Base-by-base conservation (phyloP, 1,139 yeast genomes). In the Yamadazyma triangularis region DNA sequence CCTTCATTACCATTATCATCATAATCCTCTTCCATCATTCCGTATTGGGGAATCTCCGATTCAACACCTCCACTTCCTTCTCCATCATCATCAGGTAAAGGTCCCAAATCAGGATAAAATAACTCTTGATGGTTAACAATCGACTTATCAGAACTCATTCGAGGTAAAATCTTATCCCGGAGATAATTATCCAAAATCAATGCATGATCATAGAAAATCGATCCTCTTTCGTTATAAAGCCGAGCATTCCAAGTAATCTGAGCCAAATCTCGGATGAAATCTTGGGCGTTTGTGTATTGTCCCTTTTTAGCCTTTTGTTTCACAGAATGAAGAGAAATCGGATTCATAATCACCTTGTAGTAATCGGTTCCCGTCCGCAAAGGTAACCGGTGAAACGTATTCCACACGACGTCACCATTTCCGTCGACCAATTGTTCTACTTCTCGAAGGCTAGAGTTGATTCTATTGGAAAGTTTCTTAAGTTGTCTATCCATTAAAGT, bases 191-290 rank as follows among this genome's bases (percentile, higher is more conserved):
- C 93, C 42, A 89, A 58, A 18, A 79, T 68, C 12, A 73, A 65
- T 0, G 96, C 96, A 45, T 83, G 85, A 23, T 68, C 65, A 55
- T 82, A 84, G 30, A 83, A 80, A 11, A 65, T 64, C 1, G 89
- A 77, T 11, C 72, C 78, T 40, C 77, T 79, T 36, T 79, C 79
- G 53, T 89, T 89, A 56, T 81, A 89, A 28, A 80, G 73, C 40
- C 87, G 73, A 2, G 96, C 96, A 52, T 89, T 89, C 88, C 95
- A 86, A 1, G 86, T 73, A 29, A 89, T 83, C 53, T 85, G 91
- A 0, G 82, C 87, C 39, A 89, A 53, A 53, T 88, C 96, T 36
- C 66, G 71, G 25, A 89, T 60, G 53, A 87, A 88, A 35, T 77
- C 79, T 45, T 78, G 82, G 0, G 85, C 77, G 31, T 64, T 62